Percentiles rank a stretch among this genome's conserved stretches.
phyloP scores from a whole-genome alignment of 2,329 filamentous ascomycete species.

The Ambrosiella xylebori region DNA sequence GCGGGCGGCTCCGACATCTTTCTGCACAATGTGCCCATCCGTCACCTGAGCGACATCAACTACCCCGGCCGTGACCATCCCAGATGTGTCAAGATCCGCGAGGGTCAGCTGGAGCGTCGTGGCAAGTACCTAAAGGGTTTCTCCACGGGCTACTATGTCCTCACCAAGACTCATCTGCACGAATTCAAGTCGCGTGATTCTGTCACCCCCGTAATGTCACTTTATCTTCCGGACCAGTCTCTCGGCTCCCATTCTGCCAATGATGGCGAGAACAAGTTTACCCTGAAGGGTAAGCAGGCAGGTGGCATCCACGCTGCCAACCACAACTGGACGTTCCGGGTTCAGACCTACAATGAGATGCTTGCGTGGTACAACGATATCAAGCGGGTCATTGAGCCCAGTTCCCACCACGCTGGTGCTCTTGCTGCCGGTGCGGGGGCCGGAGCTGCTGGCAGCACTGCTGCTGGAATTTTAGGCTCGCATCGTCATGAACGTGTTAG shows the following conservation, averaged over 20 bases:
- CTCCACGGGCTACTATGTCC: slow-evolving; percentile 88
- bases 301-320: slow-evolving; percentile 69
- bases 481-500: slow-evolving; percentile 18
- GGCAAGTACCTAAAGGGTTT: slow-evolving; percentile 98
- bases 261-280: slow-evolving; percentile 83
- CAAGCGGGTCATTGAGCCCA: slow-evolving; percentile 58
- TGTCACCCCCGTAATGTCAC: slow-evolving; percentile 85
- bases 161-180: slow-evolving; percentile 91
- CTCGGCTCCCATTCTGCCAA: slow-evolving; percentile 76
- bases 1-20: slow-evolving; percentile 70
- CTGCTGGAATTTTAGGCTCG: background rate
- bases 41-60: slow-evolving; percentile 64
- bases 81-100: slow-evolving; percentile 65
- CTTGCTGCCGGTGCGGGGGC: background rate
- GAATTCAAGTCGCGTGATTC: slow-evolving; percentile 97
- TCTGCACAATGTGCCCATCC: slow-evolving; percentile 63
- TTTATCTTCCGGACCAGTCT: slow-evolving; percentile 89
- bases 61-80: slow-evolving; percentile 84
- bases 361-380: slow-evolving; percentile 93
- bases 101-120: slow-evolving; percentile 87
- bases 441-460: background rate
- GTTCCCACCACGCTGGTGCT: slow-evolving; percentile 9
- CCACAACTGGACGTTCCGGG: slow-evolving; percentile 55
- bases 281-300: slow-evolving; percentile 89
- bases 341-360: slow-evolving; percentile 77